Evolutionary conservation across 805 yeast species (phyloP).

Genomic region (Saccharomycopsis sp.): DNA sequence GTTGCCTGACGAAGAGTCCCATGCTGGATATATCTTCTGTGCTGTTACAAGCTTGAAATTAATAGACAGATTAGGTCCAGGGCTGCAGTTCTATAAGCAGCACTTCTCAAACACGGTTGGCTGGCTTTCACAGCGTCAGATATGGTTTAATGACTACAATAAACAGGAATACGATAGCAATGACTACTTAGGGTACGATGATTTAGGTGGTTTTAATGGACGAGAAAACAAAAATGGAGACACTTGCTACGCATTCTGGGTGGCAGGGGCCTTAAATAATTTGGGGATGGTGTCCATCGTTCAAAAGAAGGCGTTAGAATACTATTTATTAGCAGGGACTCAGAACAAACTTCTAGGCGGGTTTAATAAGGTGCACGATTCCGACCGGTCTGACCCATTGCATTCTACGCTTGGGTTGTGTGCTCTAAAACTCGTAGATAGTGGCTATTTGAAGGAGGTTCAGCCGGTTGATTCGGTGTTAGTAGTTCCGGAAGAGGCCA

Average conservation of each 20-base stretch:
- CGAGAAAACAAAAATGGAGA: conserved; percentile 79
- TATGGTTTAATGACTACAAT: conserved; percentile 32
- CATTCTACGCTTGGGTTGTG: conserved; percentile 62
- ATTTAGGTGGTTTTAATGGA: conserved; percentile 80
- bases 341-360: conserved; percentile 71
- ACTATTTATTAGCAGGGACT: conserved; percentile 46
- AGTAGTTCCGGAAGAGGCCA: conserved; percentile 24
- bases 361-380: conserved; percentile 55
- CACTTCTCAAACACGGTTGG: conserved; percentile 32
- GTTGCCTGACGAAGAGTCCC: conserved; percentile 51
- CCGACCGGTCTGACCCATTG: conserved; percentile 61
- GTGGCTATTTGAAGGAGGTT: conserved; percentile 18
- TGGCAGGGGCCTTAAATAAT: conserved; percentile 48
- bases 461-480: conserved; percentile 25
- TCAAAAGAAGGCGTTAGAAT: conserved; percentile 31
- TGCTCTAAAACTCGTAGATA: conserved; percentile 37
- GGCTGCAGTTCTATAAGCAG: not conserved
- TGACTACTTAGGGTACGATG: conserved; percentile 28
- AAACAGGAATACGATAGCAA: conserved; percentile 23
- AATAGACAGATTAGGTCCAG: conserved; percentile 25
- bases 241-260: conserved; percentile 88
- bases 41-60: conserved; percentile 59
- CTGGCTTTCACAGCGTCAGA: conserved; percentile 65
- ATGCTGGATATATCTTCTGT: conserved; percentile 84
- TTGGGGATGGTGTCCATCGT: conserved; percentile 32